Evolutionary conservation across 177 flowering plant genomes (phyloP), one percentile per base, ranked within the genome.

Genomic region (Telopea speciosissima): DNA sequence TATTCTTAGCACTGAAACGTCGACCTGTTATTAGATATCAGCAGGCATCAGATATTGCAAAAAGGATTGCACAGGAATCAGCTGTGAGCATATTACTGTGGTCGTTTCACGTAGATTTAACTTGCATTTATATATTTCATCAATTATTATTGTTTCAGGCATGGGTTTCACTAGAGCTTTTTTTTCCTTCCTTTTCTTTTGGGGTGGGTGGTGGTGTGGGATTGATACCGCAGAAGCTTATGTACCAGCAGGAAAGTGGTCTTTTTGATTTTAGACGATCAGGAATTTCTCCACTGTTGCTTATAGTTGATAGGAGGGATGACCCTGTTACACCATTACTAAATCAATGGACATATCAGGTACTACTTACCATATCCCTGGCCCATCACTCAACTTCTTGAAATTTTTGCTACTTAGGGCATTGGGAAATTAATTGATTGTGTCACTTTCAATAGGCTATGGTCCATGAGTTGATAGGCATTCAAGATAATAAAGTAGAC

Each of bases 261-360:
- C 97, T 93, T 63, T 95, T 95, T 84, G 96, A 95, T 81, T 95
- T 95, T 76, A 86, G 98, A 75, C 75, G 99, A 68, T 82, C 81
- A 19, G 96, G 93, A 82, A 79, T 86, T 79, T 89, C 99, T 77
- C 97, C 98, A 56, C 73, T 95, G 80, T 80, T 95, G 78, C 82
- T 95, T 31, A 78, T 95, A 68, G 52, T 93, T 78, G 98, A 95
- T 79, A 81, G 99, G 73, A 83, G 96, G 77, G 99, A 95, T 73
- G 99, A 95, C 66, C 97, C 98, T 67, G 94, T 93, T 67, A 91
- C 99, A 26, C 97, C 99, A 25, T 75, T 95, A 77, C 86, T 95
- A 60, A 95, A 91, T 78, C 99, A 91, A 67, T 95, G 99, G 99
- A 95, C 99, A 33, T 95, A 95, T 82, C 99, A 94, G 98, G 97